Evolutionary conservation across 2,329 filamentous ascomycete species (phyloP).

Genomic region (Pseudopithomyces maydicus): DNA sequence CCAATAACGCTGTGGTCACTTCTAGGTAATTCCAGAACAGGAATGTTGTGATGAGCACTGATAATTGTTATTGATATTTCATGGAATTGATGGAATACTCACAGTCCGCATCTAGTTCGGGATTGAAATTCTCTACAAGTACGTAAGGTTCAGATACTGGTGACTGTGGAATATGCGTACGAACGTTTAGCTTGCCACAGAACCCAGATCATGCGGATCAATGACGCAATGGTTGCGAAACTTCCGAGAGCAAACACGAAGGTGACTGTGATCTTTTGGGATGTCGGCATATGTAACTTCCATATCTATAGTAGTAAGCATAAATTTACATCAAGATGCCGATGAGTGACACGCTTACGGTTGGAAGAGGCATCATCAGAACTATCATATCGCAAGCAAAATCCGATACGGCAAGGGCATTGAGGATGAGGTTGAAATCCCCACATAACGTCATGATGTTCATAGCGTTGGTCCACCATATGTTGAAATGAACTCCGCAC

Average conservation of each 20-base stretch:
- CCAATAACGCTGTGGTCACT: not conserved
- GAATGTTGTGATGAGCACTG: not conserved
- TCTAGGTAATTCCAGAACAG: not conserved
- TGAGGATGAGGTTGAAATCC: constrained; percentile 1
- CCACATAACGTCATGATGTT: not conserved
- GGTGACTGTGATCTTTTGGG: no score
- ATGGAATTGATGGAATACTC: no score
- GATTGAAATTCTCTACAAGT: no score
- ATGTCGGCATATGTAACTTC: no score
- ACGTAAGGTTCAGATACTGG: no score
- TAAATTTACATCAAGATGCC: no score
- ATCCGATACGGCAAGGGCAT: not conserved
- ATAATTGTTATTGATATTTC: no score
- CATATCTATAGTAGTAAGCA: no score
- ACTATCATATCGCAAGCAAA: constrained; percentile 5
- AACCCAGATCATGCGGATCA: constrained; percentile 5
- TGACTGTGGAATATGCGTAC: not conserved
- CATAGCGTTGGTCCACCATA: constrained; percentile 3
- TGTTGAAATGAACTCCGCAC: not conserved
- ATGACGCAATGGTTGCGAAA: not conserved
- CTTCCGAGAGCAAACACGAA: no score
- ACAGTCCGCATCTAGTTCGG: no score
- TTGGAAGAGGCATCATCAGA: not conserved
- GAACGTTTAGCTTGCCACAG: not conserved
- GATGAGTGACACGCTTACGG: no score